Evolutionary conservation across 257 asterid species (phyloP).

Genomic region (Lithospermum erythrorhizon): DNA sequence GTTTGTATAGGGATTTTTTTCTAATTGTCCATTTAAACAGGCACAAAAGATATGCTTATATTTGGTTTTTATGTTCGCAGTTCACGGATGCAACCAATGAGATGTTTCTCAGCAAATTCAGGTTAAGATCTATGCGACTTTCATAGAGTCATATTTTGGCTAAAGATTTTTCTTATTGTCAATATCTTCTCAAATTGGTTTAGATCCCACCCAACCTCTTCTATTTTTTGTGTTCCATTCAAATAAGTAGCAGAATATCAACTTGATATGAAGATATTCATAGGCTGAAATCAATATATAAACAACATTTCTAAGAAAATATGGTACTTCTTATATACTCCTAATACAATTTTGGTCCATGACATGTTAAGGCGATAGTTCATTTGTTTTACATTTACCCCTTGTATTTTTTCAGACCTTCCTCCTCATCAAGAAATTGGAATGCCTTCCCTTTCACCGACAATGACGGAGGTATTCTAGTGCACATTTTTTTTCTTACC

Average conservation of each 20-base stretch:
- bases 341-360: no score
- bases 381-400: no score
- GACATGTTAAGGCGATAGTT: no score
- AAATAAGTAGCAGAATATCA: neutral
- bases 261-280: neutral
- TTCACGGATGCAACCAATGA: conserved; percentile 23
- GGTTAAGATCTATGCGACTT: conserved; percentile 32
- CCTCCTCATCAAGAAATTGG: conserved; percentile 98
- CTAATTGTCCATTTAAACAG: neutral
- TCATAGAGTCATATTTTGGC: neutral
- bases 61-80: conserved; percentile 24
- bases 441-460: conserved; percentile 99
- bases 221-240: neutral
- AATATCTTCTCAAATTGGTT: neutral
- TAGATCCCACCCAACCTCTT: neutral
- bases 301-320: no score
- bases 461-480: conserved; percentile 82
- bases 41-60: neutral
- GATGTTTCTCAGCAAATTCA: conserved; percentile 59
- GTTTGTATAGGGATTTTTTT: conserved; percentile 17
- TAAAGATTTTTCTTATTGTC: conserved; percentile 6
- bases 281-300: neutral
- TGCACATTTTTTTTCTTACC: conserved; percentile 4
- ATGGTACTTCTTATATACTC: no score
- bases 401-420: conserved; percentile 46